Evolutionary conservation across 441 rosid species (phyloP), one percentile per base, ranked within the genome.

Genomic region (Pelargonium myrrhifolium): DNA sequence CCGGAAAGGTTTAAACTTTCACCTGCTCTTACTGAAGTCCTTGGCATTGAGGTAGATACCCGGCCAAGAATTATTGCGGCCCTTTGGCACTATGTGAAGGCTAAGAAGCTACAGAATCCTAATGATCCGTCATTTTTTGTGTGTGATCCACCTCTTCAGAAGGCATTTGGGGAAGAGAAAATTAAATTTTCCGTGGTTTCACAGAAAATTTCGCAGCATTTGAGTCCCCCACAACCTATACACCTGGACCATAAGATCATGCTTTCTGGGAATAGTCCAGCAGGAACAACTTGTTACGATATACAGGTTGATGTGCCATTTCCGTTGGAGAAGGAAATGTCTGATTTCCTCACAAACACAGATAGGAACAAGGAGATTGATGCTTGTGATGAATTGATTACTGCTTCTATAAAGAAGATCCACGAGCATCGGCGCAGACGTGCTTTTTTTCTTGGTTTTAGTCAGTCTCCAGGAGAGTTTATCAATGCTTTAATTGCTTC

Each of bases 391-490:
- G 99, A 91, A 81, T 84, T 90, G 40, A 93, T 93, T 74, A 86
- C 88, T 77, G 82, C 80, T 77, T 89, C 97, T 24, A 85, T 93
- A 62, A 84, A 88, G 82, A 93, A 93, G 82, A 88, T 91, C 68
- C 96, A 86, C 43, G 99, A 93, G 75, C 99, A 93, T 73, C 80
- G 96, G 11, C 82, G 89, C 76, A 85, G 99, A 67, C 82, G 96
- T 17, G 96, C 97, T 0, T 93, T 93, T 75, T 93, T 93, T 76
- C 96, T 91, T 64, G 99, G 96, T 49, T 91, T 93, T 74, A 88
- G 99, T 75, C 97, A 91, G 69, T 93, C 96, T 31, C 99, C 99
- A 39, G 97, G 86, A 28, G 99, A 93, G 70, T 93, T 93, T 74
- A 88, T 93, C 68, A 88, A 91, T 72, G 87, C 96, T 18, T 67